Base-by-base conservation (phyloP, 805 yeast genomes). In the Scheffersomyces lignosus region DNA sequence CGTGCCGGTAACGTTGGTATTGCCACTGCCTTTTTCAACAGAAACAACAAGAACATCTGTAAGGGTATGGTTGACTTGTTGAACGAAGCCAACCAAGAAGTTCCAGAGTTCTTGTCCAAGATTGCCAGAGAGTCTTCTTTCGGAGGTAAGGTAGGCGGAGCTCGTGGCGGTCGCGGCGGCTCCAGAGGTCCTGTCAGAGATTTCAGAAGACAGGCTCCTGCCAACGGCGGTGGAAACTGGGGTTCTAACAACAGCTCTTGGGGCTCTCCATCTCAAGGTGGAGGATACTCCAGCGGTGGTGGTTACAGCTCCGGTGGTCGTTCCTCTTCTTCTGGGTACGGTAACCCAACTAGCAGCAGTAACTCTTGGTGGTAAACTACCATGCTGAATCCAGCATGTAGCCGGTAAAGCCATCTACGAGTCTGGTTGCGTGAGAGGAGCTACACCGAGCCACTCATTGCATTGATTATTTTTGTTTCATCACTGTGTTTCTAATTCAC, bases 1-100 rank as follows among this genome's bases (percentile, higher is more conserved):
- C 93, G 99, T 82, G 99, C 99, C 58, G 99, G 99, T 79, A 93
- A 93, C 75, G 82, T 85, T 45, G 99, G 99, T 86, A 77, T 87
- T 55, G 97, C 99, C 49, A 90, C 97, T 51, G 96, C 99, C 34
- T 93, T 93, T 76, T 87, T 93, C 73, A 93, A 93, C 84, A 86
- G 98, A 73, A 85, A 84, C 64, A 93, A 89, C 80, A 80, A 77
- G 60, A 89, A 89, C 60, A 77, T 95, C 56, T 91, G 80, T 50
- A 87, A 87, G 66, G 96, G 89, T 46, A 72, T 93, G 64, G 66
- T 88, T 58, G 96, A 87, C 38, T 78, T 93, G 54, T 80, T 93
- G 58, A 63, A 80, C 50, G 99, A 93, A 72, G 97, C 99, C 46
- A 91, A 93, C 74, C 99, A 93, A 75, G 98, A 91, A 66, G 85